Base-by-base conservation (phyloP, 179 eudicot genomes). In the Corrigiola litoralis region DNA sequence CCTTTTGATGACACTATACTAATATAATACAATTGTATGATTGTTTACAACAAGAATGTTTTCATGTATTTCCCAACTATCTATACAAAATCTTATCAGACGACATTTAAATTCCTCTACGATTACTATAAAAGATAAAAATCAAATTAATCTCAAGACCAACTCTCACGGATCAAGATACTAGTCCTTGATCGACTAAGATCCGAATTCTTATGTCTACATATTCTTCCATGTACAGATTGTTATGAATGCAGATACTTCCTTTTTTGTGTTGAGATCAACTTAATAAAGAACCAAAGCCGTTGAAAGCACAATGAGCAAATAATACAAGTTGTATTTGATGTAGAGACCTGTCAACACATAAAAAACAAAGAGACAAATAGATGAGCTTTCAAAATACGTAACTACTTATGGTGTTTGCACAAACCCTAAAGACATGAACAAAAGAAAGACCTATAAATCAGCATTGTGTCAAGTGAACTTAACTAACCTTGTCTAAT, bases 51-150 rank as follows among this genome's bases (percentile, higher is more conserved):
- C 46, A 46, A 27, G 54, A 60, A 60, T 60, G 21, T 60, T 65
- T 59, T 25, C 32, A 55, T 38, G 49, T 54, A 59, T 20, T 41
- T 27, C 27, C 10, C 47, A 31, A 61, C 63, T 61, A 52, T 51
- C 77, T 73, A 53, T 67, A 67, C 72, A 67, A 61, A 72, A 66
- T 58, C 62, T 46, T 58, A 45, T 40, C 49, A 41, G 49, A 23
- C 18, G 33, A 16, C 56, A 32, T 13, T 66, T 32, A 17, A 29
- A 55, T 60, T 7, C 42, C 38, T 16, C 47, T 47, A 48, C 31
- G 47, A 6, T 40, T 17, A 48, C 64, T 4, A 58, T 23, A 27
- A n/a, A 20, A 51, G 8, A 31, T 12, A 18, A 32, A 44, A 71
- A 27, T 7, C 24, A 14, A 52, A 72, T 58, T 24, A 18, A 29